A percentile compares a stretch with the other conserved stretches of the same genome.
Evolutionary conservation across 257 asterid species (phyloP).

Genomic region (Fraxinus cuspidata): DNA sequence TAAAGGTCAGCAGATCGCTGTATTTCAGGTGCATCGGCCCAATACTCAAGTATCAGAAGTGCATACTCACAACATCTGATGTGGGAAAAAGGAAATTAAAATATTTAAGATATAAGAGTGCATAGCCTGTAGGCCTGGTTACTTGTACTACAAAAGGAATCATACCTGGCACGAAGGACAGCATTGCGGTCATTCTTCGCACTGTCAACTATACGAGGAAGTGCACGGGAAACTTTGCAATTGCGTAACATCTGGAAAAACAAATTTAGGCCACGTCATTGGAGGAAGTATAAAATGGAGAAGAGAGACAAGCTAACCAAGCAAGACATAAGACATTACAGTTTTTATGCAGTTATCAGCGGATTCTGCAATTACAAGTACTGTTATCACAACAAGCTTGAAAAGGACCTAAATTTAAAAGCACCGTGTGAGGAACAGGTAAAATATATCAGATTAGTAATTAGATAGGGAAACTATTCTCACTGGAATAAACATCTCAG

Average conservation of each 20-base stretch:
- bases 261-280: conserved; percentile 23
- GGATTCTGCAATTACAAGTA: conserved; percentile 98
- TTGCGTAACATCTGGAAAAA: conserved; percentile 82
- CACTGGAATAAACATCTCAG: conserved; percentile 97
- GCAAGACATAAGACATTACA: conserved; percentile 43
- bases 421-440: conserved; percentile 40
- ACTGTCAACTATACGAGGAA: conserved; percentile 84
- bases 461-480: conserved; percentile 36
- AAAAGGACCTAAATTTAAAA: conserved; percentile 79
- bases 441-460: conserved; percentile 21
- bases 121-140: conserved; percentile 17
- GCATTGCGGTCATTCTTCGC: conserved; percentile 96
- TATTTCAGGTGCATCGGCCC: conserved; percentile 99
- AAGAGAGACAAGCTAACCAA: conserved; percentile 14
- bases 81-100: conserved; percentile 22
- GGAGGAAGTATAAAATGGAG: conserved; percentile 19
- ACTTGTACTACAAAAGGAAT: conserved; percentile 20
- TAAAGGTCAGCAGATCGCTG: conserved; percentile 93
- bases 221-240: conserved; percentile 93
- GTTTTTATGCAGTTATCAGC: conserved; percentile 99
- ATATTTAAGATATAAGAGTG: conserved; percentile 23
- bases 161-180: conserved; percentile 93
- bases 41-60: conserved; percentile 84
- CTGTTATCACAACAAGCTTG: conserved; percentile 99
- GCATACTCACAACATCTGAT: conserved; percentile 97